A percentile compares a stretch with the other conserved stretches of the same genome.
phyloP scores from a whole-genome alignment of 2,329 filamentous ascomycete species.

The Incumbomyces delicatus region DNA sequence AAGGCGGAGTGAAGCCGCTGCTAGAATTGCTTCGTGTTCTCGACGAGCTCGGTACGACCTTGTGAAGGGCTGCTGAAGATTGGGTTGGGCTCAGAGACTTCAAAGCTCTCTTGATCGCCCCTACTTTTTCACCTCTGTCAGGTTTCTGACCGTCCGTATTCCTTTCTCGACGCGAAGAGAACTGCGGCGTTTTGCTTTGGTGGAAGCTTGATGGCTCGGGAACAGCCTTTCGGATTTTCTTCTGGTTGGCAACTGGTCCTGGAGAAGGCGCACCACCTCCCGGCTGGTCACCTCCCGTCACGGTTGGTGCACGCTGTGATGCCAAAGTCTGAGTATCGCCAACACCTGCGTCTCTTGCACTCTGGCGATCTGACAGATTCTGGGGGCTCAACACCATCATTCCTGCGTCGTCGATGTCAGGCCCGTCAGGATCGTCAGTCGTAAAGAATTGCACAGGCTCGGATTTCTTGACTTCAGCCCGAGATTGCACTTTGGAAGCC shows the following conservation, averaged over 20 bases:
- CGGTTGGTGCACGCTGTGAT: too few species aligned
- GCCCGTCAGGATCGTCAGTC: background rate
- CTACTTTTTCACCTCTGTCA: slow-evolving; percentile 14
- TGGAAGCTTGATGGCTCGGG: slow-evolving; percentile 2
- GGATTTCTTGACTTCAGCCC: slow-evolving; percentile 11
- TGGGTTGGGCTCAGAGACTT: slow-evolving; percentile 19
- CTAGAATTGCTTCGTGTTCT: slow-evolving; percentile 3
- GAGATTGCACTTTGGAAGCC: slow-evolving; percentile 26
- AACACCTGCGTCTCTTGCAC: background rate
- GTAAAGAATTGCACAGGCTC: slow-evolving; percentile 7
- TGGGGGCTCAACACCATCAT: slow-evolving; percentile 1
- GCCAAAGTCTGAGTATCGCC: too few species aligned
- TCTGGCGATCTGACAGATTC: background rate
- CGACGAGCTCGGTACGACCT: background rate
- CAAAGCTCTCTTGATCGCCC: slow-evolving; percentile 19
- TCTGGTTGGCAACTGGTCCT: slow-evolving; percentile 19
- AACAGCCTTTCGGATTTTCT: slow-evolving; percentile 19
- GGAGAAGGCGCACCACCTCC: background rate
- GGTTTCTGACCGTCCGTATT: background rate
- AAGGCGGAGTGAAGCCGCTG: background rate
- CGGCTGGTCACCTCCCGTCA: too few species aligned
- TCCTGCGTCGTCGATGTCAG: background rate
- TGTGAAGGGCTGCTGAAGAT: slow-evolving; percentile 16
- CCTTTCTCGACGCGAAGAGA: slow-evolving; percentile 13
- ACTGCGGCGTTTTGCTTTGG: slow-evolving; percentile 10